Conservation (phyloP, 2,329 filamentous ascomycete species). For the Fusarium piperis region DNA sequence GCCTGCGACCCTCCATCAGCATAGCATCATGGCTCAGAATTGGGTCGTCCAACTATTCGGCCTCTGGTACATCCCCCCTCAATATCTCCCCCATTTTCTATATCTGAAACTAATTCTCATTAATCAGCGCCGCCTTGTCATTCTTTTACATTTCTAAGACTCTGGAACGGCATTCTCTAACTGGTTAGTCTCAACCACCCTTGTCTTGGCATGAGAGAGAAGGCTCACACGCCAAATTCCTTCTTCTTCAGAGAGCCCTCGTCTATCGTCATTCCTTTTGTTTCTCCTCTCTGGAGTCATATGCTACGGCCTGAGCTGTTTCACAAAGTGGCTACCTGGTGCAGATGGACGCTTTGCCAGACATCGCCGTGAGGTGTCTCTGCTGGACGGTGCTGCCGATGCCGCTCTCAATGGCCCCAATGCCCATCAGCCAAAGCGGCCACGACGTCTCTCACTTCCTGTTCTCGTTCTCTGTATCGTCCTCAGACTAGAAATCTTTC, state of each 20-base stretch:
- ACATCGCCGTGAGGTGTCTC: slow-evolving; percentile 26
- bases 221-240: slow-evolving; percentile 16
- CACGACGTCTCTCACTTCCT: slow-evolving; percentile 57
- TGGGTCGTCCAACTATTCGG: slow-evolving; percentile 37
- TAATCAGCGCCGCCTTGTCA: slow-evolving; percentile 55
- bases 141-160: slow-evolving; percentile 60
- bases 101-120: not conserved
- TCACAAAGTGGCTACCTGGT: slow-evolving; percentile 58
- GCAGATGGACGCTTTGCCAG: slow-evolving; percentile 58
- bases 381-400: slow-evolving; percentile 35
- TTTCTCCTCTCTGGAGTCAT: slow-evolving; percentile 56
- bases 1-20: not conserved
- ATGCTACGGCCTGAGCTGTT: slow-evolving; percentile 54
- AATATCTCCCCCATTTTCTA: not conserved
- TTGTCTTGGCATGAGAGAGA: not conserved
- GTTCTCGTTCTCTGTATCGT: slow-evolving; percentile 56
- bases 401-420: slow-evolving; percentile 48
- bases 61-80: slow-evolving; percentile 28
- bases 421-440: slow-evolving; percentile 54
- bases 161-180: slow-evolving; percentile 59
- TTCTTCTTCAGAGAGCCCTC: slow-evolving; percentile 54
- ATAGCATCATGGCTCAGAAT: slow-evolving; percentile 36
- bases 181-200: slow-evolving; percentile 49
- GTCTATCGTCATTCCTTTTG: slow-evolving; percentile 58
- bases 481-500: slow-evolving; percentile 59